Percentiles rank a stretch among this genome's conserved stretches.
Conservation (phyloP, 2,329 filamentous ascomycete species). For the Talaromyces marneffei region DNA sequence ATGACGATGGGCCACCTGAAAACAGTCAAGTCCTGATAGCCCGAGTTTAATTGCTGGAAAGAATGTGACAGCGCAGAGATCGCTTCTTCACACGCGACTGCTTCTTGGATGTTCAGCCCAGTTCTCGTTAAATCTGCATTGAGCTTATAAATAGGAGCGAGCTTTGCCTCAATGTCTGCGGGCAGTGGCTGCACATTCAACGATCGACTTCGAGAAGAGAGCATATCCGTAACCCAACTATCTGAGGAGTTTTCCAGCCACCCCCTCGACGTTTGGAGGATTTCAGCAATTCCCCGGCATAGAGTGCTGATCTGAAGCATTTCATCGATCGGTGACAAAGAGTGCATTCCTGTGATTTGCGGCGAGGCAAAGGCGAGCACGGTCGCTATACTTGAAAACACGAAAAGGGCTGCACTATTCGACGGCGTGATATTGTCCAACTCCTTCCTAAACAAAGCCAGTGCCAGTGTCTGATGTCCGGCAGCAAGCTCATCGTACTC, state of each 20-base stretch:
- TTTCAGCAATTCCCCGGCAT: constrained; percentile 25
- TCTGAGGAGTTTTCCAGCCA: constrained; percentile 19
- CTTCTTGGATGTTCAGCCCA: constrained; percentile 18
- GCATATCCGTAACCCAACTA: constrained; percentile 15
- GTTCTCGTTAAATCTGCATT: constrained; percentile 17
- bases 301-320: constrained; percentile 23
- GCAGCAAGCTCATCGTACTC: constrained; percentile 26
- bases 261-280: constrained; percentile 20
- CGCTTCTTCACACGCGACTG: constrained; percentile 20
- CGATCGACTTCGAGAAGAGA: constrained; percentile 6
- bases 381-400: constrained; percentile 27
- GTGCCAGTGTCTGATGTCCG: constrained; percentile 22
- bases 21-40: constrained; percentile 30
- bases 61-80: constrained; percentile 19
- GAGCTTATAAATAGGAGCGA: constrained; percentile 11
- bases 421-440: constrained; percentile 23
- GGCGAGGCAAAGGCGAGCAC: constrained; percentile 27
- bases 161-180: constrained; percentile 17
- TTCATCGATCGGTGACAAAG: constrained; percentile 21
- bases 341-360: constrained; percentile 16
- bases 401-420: constrained; percentile 30
- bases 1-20: constrained; percentile 59
- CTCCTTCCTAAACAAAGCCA: constrained; percentile 23
- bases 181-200: constrained; percentile 17
- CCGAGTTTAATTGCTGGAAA: constrained; percentile 19